A percentile compares a stretch with the other conserved stretches of the same genome.
These are phyloP conservation scores for Myxozyma geophila DNA, from an alignment of 805 yeast species.

Conservation along the genomic window DNA sequence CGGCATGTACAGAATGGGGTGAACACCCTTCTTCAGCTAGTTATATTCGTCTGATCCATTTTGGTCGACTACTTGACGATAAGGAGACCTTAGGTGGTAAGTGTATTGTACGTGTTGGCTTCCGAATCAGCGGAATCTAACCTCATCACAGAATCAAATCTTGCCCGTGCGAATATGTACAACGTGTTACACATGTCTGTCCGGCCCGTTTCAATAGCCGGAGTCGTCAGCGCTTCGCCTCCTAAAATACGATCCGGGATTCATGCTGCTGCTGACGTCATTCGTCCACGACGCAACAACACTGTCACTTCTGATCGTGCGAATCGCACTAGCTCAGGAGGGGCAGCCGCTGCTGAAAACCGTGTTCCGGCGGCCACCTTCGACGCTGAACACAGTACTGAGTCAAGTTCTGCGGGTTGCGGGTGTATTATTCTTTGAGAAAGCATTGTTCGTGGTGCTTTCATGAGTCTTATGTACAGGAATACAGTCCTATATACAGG, in stretches of 20 bases:
- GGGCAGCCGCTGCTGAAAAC: not conserved
- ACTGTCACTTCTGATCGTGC: not conserved
- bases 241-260: constrained; percentile 3
- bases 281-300: constrained; percentile 1
- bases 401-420: constrained; percentile 18
- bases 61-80: constrained; percentile 30
- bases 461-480: too few relatives aligned
- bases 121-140: not conserved
- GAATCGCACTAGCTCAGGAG: not conserved
- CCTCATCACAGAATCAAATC: constrained; percentile 15
- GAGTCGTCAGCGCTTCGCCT: not conserved
- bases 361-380: not conserved
- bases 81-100: constrained; percentile 21
- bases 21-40: constrained; percentile 21
- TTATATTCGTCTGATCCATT: constrained; percentile 32
- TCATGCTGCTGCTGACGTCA: constrained; percentile 13
- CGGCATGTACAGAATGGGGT: constrained; percentile 28
- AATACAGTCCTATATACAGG: too few relatives aligned
- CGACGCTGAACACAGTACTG: not conserved
- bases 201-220: constrained; percentile 31
- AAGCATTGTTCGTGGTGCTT: not conserved
- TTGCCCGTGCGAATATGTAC: constrained; percentile 21
- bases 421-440: constrained; percentile 26
- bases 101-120: not conserved
- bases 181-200: constrained; percentile 35